Conservation (phyloP, 2,329 filamentous ascomycete species). For the Epichloe festucae region DNA sequence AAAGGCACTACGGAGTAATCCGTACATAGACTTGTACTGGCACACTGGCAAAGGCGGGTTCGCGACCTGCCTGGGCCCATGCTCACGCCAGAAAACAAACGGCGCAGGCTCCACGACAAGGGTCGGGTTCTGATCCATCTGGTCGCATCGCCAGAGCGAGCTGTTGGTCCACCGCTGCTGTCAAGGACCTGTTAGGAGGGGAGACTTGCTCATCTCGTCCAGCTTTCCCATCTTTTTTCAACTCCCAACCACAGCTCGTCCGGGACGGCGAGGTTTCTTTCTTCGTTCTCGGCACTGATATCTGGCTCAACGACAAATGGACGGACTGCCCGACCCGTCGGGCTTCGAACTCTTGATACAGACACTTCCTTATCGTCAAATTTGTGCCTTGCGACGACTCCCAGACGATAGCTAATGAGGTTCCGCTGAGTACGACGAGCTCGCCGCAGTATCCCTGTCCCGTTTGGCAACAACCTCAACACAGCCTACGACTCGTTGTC, state of each 20-base stretch:
- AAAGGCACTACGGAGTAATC: too few relatives aligned
- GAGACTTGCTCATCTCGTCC: neutral
- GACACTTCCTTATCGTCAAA: neutral
- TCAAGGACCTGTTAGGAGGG: too few relatives aligned
- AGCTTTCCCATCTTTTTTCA: neutral
- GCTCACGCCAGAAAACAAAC: neutral
- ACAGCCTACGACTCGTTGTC: neutral
- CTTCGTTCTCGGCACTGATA: neutral
- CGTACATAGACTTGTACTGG: too few relatives aligned
- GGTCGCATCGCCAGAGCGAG: neutral
- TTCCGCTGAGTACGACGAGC: conserved; percentile 1
- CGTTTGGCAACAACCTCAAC: conserved; percentile 1
- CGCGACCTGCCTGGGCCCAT: neutral
- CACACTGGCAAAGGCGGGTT: too few relatives aligned
- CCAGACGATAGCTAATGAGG: neutral
- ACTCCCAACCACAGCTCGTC: neutral
- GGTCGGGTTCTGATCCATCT: neutral
- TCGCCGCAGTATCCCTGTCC: conserved; percentile 2
- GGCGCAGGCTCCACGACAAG: neutral
- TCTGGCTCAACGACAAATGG: neutral
- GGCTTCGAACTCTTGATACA: neutral
- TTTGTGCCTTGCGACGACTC: conserved; percentile 1
- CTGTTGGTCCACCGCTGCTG: too few relatives aligned
- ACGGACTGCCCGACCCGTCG: neutral
- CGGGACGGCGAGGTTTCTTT: neutral